Evolutionary conservation across 2,329 filamentous ascomycete species (phyloP).

Genomic region (Grosmannia clavigera): DNA sequence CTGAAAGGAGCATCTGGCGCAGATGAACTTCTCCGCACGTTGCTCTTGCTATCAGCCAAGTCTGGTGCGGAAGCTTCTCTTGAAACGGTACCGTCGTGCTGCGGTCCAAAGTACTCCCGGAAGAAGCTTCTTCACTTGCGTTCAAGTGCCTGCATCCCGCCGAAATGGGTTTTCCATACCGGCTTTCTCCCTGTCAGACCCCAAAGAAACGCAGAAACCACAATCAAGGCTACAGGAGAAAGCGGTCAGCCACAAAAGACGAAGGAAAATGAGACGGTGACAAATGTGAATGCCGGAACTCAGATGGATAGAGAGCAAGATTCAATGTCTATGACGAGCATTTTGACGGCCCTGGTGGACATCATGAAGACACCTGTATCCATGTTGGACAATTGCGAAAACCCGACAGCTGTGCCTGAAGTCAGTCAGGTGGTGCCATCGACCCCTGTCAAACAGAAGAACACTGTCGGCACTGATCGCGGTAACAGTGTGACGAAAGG

Average conservation of each 20-base stretch:
- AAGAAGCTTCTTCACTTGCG: neutral
- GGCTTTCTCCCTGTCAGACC: neutral
- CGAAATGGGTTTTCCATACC: neutral
- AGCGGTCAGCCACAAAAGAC: neutral
- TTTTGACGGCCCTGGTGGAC: neutral
- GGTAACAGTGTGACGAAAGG: neutral
- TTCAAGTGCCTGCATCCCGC: neutral
- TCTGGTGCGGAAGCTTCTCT: neutral
- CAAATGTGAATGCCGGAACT: neutral
- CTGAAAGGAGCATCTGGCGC: neutral
- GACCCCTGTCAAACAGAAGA: neutral
- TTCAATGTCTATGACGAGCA: neutral
- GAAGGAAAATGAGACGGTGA: neutral
- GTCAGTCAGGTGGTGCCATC: neutral
- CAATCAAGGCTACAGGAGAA: neutral
- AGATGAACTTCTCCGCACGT: neutral
- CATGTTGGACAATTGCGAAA: neutral
- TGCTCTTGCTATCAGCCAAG: neutral
- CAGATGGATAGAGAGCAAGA: neutral
- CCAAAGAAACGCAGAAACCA: neutral
- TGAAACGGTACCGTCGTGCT: too few species aligned
- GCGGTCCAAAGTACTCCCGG: neutral
- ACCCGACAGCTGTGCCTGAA: neutral
- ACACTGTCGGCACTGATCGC: too few species aligned
- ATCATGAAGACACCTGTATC: neutral